Conservation (phyloP, 306 rosid species). For the Fagus sylvatica region DNA sequence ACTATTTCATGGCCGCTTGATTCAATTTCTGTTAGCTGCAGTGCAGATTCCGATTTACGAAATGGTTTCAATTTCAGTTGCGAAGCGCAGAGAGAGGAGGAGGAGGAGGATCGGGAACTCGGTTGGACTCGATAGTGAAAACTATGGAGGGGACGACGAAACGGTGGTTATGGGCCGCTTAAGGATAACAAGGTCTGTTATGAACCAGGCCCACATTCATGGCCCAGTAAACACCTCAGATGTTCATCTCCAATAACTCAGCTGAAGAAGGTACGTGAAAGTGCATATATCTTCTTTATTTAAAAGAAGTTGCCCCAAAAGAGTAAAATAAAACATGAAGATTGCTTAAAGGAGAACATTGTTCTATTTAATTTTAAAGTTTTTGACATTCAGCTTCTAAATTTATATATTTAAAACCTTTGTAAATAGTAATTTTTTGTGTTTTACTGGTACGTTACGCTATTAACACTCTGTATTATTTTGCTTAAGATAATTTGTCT, state of each 20-base stretch:
- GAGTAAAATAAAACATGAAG: too few relatives aligned
- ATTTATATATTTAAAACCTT: too few relatives aligned
- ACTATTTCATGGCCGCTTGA: neutral
- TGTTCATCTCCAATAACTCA: neutral
- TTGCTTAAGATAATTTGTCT: too few relatives aligned
- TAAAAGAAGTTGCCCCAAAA: too few relatives aligned
- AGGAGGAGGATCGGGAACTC: neutral
- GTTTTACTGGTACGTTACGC: too few relatives aligned
- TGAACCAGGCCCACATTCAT: neutral
- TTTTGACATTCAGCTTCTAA: too few relatives aligned
- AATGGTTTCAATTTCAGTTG: neutral
- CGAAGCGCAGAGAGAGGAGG: neutral
- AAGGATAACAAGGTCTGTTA: neutral
- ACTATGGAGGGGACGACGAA: neutral
- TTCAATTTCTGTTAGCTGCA: neutral
- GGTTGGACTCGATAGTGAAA: neutral
- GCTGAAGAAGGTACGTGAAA: too few relatives aligned
- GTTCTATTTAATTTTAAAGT: too few relatives aligned
- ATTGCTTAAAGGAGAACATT: too few relatives aligned
- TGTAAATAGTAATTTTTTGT: too few relatives aligned
- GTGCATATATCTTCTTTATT: too few relatives aligned
- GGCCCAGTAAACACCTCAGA: neutral
- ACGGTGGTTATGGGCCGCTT: neutral
- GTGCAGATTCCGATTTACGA: neutral
- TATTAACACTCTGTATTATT: too few relatives aligned